Conservation (phyloP, 768 basidiomycete genomes). For the Daedaleopsis nitida region DNA sequence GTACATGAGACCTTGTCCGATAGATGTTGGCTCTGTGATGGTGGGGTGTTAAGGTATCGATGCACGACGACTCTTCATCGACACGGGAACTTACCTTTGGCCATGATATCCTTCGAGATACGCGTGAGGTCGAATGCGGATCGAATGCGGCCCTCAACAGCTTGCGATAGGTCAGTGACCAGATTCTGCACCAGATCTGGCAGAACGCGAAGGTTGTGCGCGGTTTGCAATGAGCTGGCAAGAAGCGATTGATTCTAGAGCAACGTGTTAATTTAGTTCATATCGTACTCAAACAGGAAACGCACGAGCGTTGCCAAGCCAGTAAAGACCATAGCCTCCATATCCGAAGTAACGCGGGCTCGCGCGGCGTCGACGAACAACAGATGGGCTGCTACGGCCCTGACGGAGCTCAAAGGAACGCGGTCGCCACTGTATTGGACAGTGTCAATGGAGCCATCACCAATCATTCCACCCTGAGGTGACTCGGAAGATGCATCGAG, state of each 20-base stretch:
- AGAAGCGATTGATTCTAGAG: conserved; percentile 84
- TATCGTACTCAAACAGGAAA: conserved; percentile 13
- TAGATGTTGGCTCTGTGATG: conserved; percentile 25
- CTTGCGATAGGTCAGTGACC: conserved; percentile 76
- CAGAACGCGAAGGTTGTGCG: conserved; percentile 86
- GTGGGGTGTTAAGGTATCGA: background rate
- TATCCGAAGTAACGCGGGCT: conserved; percentile 72
- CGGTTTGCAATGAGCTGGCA: conserved; percentile 93
- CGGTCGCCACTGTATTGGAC: conserved; percentile 1
- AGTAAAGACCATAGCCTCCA: conserved; percentile 87
- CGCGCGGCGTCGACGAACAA: conserved; percentile 74
- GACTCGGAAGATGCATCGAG: conserved; percentile 11
- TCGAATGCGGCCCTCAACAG: conserved; percentile 79
- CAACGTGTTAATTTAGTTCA: background rate
- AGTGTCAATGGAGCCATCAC: background rate
- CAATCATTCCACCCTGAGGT: background rate
- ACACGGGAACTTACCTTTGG: conserved; percentile 58
- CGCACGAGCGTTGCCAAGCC: conserved; percentile 79
- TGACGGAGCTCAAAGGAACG: conserved; percentile 68
- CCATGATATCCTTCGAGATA: conserved; percentile 82
- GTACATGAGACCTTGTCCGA: conserved; percentile 52
- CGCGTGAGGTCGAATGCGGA: conserved; percentile 84
- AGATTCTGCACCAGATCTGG: conserved; percentile 82
- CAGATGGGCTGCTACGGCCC: conserved; percentile 68
- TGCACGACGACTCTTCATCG: background rate